Base-by-base conservation (phyloP, 345 rosid species). In the Microcos paniculata region DNA sequence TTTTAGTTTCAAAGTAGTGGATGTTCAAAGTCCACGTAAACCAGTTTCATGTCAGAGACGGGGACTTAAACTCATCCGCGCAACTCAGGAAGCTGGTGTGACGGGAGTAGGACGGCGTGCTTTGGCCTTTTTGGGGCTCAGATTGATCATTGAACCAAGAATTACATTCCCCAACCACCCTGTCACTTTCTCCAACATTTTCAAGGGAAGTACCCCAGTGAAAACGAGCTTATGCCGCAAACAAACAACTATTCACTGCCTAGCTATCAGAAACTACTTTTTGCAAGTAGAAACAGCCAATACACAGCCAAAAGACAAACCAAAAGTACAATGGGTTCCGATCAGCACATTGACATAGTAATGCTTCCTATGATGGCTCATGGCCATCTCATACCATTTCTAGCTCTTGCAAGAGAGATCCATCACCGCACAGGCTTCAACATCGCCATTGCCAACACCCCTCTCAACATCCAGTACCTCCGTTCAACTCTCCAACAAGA, bases 371-470 rank as follows among this genome's bases (percentile, higher is more conserved):
- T 64, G 38, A 76, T 87, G 92, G 89, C 88, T 4, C 88, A 82
- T 16, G 90, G 90, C 59, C 92, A 87, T 85, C 88, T 89, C 15
- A 83, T 82, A n/a, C 92, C 90, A 0, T 85, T 84, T 71, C 77
- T 89, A 21, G 81, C 84, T 11, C 77, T 89, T 0, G 89, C 88
- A 10, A 76, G 62, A 12, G 76, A 62, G 42, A 71, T 88, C 82
- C 84, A 35, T 19, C 79, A 40, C 1, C 76, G 68, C 23, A 77
- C 82, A 0, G 61, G 75, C 73, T 78, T 85, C 84, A 72, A 70
- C 33, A 57, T 87, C 65, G 78, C 85, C 78, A 62, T 85, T 0
- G 89, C 88, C 76, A 83, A 76, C 78, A 82, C 89, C 14, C 84
- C 88, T 62, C 81, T 83, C 10, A 88, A 85, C 79, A 61, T 83